Conservation (phyloP, 257 asterid species). For the Solanum chilense region DNA sequence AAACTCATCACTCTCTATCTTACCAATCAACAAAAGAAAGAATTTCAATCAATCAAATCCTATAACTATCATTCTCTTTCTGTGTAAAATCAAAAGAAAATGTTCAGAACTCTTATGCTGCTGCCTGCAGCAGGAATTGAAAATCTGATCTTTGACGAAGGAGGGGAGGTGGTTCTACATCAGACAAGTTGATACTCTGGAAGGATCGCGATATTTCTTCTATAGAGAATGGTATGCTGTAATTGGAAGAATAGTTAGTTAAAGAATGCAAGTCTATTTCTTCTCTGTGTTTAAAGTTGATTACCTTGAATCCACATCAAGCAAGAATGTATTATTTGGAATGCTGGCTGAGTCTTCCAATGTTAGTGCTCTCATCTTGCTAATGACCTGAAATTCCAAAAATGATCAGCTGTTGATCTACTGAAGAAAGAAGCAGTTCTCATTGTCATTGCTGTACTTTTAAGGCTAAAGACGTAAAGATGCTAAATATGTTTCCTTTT, state of each 20-base stretch:
- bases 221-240: constrained; percentile 90
- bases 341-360: constrained; percentile 65
- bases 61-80: background rate
- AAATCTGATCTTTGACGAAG: constrained; percentile 87
- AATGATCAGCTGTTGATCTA: background rate
- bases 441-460: background rate
- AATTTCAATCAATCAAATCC: background rate
- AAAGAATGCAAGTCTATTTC: background rate
- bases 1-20: constrained; percentile 3
- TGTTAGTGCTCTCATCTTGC: constrained; percentile 63
- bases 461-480: background rate
- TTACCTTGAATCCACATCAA: constrained; percentile 85
- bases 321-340: constrained; percentile 84
- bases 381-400: constrained; percentile 41
- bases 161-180: constrained; percentile 74
- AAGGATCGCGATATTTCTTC: constrained; percentile 80
- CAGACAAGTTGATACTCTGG: constrained; percentile 41
- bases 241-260: constrained; percentile 18
- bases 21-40: background rate
- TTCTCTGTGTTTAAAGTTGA: background rate
- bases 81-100: background rate
- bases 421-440: background rate
- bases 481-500: background rate
- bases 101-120: constrained; percentile 32
- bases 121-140: constrained; percentile 69